Percentiles rank a stretch among this genome's conserved stretches.
Conservation (phyloP, 2,329 filamentous ascomycete genomes). For the Escovopsis weberi region DNA sequence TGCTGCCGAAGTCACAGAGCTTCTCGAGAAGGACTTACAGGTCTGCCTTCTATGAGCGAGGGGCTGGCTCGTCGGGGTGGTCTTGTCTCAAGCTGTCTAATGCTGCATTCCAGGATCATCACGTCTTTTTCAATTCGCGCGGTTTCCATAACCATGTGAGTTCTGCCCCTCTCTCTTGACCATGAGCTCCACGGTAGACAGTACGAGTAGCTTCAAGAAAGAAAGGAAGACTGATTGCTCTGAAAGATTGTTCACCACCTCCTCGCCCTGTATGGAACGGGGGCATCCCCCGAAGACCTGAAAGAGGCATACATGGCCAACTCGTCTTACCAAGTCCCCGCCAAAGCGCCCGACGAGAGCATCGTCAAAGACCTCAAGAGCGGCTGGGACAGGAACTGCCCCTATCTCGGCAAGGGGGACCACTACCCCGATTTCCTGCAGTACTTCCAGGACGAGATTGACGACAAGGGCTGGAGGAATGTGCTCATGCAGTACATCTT, state of each 20-base stretch:
- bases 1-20: slow-evolving; percentile 46
- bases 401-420: slow-evolving; percentile 45
- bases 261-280: slow-evolving; percentile 62
- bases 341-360: slow-evolving; percentile 28
- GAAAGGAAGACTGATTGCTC: background rate
- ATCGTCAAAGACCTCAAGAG: slow-evolving; percentile 39
- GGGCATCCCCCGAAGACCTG: slow-evolving; percentile 45
- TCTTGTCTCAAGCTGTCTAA: background rate
- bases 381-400: slow-evolving; percentile 38
- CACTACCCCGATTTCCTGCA: slow-evolving; percentile 60
- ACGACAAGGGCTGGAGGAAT: slow-evolving; percentile 40
- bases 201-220: no score
- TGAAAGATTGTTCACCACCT: slow-evolving; percentile 54
- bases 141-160: slow-evolving; percentile 72
- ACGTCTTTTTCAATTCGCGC: slow-evolving; percentile 64
- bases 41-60: slow-evolving; percentile 13
- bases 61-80: background rate
- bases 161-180: background rate
- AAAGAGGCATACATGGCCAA: slow-evolving; percentile 52
- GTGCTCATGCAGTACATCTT: slow-evolving; percentile 57
- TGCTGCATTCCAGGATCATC: slow-evolving; percentile 31
- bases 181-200: background rate
- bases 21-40: slow-evolving; percentile 65
- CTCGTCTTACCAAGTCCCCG: slow-evolving; percentile 48
- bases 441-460: slow-evolving; percentile 65